Evolutionary conservation across 2,329 filamentous ascomycete genomes (phyloP), one percentile per base, ranked within the genome.

Genomic region (Hypoxylon sp.): DNA sequence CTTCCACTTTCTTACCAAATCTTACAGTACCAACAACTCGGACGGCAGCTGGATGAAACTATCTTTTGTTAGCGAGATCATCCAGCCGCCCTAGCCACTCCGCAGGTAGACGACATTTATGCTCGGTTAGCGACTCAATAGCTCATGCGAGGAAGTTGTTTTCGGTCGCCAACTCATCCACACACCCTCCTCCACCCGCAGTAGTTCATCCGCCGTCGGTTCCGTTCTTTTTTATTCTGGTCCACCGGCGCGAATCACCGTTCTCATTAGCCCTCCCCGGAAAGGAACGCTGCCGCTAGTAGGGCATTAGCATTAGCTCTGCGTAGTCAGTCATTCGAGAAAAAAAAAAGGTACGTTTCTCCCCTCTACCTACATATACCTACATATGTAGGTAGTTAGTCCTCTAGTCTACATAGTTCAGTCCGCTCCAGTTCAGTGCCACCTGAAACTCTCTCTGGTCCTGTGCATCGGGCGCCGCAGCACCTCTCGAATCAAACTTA

Each of bases 191-290:
- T 70, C 67, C 69, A 65, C 65, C 72, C 72, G 70, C 71, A 71
- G 69, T 75, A 74, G 70, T 68, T 74, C 72, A 75, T 75, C 73
- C 72, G 68, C 72, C 74, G 72, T 72, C 71, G 69, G 71, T 69
- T 72, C 72, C 72, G 68, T 72, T 65, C 44, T 71, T 68, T 70
- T 67, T 66, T 40, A 69, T 61, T 64, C 49, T 71, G 64, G 58
- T 67, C 66, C 66, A 69, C 70, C 70, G 70, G 70, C 69, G 67
- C 73, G 72, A 70, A 74, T 73, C 71, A 74, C 64, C 61, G 60
- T 68, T 64, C 57, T 69, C 31, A 65, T 66, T 70, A 70, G 64
- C 62, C 64, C 68, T 69, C 68, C 73, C 70, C 69, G 64, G 69
- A 69, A 68, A 69, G 66, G 59, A 70, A 72, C 62, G 62, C 70